Evolutionary conservation across 75 land plant genomes (phyloP), one percentile per base, ranked within the genome.

Genomic region (Larix kaempferi): DNA sequence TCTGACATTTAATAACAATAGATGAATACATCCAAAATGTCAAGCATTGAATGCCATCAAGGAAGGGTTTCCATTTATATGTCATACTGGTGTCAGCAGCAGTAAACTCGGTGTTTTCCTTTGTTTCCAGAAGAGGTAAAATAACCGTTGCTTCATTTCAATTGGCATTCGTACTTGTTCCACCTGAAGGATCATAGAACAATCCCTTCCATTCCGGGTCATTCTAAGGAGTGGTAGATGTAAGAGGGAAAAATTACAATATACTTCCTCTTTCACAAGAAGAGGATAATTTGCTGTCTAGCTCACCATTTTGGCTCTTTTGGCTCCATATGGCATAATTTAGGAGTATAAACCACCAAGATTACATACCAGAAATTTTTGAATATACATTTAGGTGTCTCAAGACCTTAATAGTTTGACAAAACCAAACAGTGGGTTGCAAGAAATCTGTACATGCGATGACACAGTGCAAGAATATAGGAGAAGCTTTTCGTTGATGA

Each of bases 261-360:
- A 37, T 23, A 19, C 44, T 39, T 3, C 52, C 72, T 67, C 52
- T 39, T 21, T 22, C 71, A 67, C 10, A 67, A 67, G 39, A 67
- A 15, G 17, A 4, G 67, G 17, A 64, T 64, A 64, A 17, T 33
- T 29, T 35, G 33, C 39, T 64, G 19, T 35, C 39, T 33, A 5
- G 19, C 22, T 39, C 52, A 8, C 52, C 37, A 11, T 21, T 17
- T 6, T 44, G 41, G 49, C 25, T 21, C 7, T 69, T 21, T 69
- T 21, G n/a, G 49, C 72, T 69, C 23, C n/a, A 19, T n/a, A 69
- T 69, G 72, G 72, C 23, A 69, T 69, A 69, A 69, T 37, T 21
- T 69, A 69, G 12, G 10, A 19, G 25, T 69, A 44, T 69, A 35
- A 21, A 65, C 39, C 41, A 33, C 17, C 41, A 65, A 62, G 6